phyloP scores from a whole-genome alignment of 192 early-diverging fungal species.

The Entrophospora sp. region DNA sequence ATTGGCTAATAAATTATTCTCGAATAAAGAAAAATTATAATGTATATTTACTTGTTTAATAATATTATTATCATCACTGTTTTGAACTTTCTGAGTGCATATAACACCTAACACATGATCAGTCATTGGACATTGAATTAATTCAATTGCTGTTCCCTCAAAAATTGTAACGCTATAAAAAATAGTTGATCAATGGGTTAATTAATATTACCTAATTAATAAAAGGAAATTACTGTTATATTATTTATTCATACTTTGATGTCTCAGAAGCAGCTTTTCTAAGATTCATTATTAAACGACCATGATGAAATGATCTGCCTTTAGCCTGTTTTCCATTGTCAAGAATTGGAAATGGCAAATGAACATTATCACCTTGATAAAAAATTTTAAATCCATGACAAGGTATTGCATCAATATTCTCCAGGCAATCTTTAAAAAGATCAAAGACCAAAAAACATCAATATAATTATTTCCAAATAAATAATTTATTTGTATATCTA shows the following conservation, averaged over 20 bases:
- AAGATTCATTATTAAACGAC: slow-evolving; percentile 82
- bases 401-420: slow-evolving; percentile 77
- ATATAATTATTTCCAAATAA: no score
- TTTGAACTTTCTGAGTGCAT: slow-evolving; percentile 29
- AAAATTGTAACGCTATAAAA: slow-evolving; percentile 56
- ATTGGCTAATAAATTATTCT: no score
- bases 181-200: neutral
- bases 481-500: no score
- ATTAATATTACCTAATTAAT: no score
- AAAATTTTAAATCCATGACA: slow-evolving; percentile 83
- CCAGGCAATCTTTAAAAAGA: slow-evolving; percentile 61
- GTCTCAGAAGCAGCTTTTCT: slow-evolving; percentile 51
- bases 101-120: slow-evolving; percentile 49
- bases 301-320: slow-evolving; percentile 90
- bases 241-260: slow-evolving; percentile 48
- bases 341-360: slow-evolving; percentile 61
- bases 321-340: slow-evolving; percentile 37
- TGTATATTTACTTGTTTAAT: no score
- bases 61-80: no score
- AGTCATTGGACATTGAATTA: slow-evolving; percentile 43
- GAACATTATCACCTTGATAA: slow-evolving; percentile 48
- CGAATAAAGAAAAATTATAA: no score
- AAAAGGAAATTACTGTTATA: no score
- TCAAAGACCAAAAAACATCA: no score
- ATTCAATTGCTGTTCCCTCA: slow-evolving; percentile 66